Evolutionary conservation across 371 early-diverging fungal species (phyloP).

Genomic region (Actinomortierella ambigua): DNA sequence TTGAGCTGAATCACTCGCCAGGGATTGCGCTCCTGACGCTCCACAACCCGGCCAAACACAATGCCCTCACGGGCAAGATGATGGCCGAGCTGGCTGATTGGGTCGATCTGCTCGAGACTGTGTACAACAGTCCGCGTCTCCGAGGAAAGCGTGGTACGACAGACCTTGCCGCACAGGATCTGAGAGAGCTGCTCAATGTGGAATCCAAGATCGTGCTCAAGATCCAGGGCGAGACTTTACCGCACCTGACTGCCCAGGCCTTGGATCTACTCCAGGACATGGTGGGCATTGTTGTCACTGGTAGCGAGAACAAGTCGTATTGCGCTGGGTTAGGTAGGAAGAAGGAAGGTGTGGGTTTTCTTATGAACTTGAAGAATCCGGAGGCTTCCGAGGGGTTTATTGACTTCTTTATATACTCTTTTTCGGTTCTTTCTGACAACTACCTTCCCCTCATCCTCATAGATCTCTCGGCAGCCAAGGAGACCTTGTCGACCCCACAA

Average conservation of each 20-base stretch:
- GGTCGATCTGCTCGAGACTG: slow-evolving; percentile 53
- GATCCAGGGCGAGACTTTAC: slow-evolving; percentile 14
- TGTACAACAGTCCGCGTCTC: slow-evolving; percentile 6
- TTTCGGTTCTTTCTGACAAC: not conserved
- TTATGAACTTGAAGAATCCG: too few species aligned
- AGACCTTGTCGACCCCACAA: slow-evolving; percentile 50
- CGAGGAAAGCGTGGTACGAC: not conserved
- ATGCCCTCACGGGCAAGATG: slow-evolving; percentile 76
- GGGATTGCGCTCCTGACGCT: slow-evolving; percentile 58
- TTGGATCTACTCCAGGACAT: slow-evolving; percentile 24
- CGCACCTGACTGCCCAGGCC: slow-evolving; percentile 11
- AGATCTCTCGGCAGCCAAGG: slow-evolving; percentile 61
- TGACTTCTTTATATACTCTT: too few species aligned
- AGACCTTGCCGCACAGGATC: too few species aligned
- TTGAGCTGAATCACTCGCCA: slow-evolving; percentile 47
- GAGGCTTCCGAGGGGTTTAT: too few species aligned
- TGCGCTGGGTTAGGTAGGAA: slow-evolving; percentile 75
- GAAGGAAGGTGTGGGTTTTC: too few species aligned
- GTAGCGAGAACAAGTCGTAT: slow-evolving; percentile 56
- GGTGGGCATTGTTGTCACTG: slow-evolving; percentile 61
- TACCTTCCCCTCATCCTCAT: not conserved
- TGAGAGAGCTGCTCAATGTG: slow-evolving; percentile 6
- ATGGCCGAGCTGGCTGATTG: slow-evolving; percentile 68
- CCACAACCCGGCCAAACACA: slow-evolving; percentile 59
- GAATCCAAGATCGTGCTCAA: slow-evolving; percentile 22